A percentile compares a stretch with the other conserved stretches of the same genome.
Evolutionary conservation across 306 rosid genomes (phyloP).

Genomic region (Mimosa bimucronata): DNA sequence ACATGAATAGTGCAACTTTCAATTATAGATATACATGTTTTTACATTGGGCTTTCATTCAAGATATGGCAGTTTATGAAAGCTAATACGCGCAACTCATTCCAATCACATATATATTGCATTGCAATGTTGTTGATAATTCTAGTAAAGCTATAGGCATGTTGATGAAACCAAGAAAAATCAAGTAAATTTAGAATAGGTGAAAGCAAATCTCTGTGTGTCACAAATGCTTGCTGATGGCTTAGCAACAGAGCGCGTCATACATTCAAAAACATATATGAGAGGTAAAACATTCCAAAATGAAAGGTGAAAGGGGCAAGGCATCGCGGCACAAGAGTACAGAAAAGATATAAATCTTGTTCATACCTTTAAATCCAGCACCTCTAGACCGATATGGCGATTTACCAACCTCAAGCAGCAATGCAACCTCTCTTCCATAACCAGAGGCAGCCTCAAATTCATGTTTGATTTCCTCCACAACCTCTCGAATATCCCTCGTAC

Average conservation of each 20-base stretch:
- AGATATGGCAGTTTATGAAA: not conserved
- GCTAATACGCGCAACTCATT: conserved; percentile 12
- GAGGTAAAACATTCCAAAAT: not conserved
- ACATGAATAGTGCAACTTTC: not conserved
- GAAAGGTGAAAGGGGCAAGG: conserved; percentile 8
- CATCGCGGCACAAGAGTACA: conserved; percentile 1
- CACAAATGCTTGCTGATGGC: not conserved
- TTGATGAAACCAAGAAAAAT: conserved; percentile 14
- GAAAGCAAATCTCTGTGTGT: not conserved
- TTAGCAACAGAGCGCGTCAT: conserved; percentile 8
- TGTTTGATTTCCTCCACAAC: conserved; percentile 87
- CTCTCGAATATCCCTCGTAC: conserved; percentile 82
- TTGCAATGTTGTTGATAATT: conserved; percentile 24
- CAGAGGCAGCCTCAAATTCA: conserved; percentile 84
- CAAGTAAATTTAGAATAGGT: not conserved
- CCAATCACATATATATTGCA: conserved; percentile 8
- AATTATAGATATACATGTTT: not conserved
- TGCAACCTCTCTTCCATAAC: conserved; percentile 84
- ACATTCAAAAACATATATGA: not conserved
- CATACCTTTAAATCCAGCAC: conserved; percentile 73
- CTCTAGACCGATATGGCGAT: conserved; percentile 74
- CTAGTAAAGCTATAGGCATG: conserved; percentile 10
- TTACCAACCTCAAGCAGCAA: conserved; percentile 87
- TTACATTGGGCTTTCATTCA: not conserved
- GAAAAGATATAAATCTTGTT: not conserved